Evolutionary conservation across 192 early-diverging fungal species (phyloP).

Genomic region (Entomortierella chlamydospora): DNA sequence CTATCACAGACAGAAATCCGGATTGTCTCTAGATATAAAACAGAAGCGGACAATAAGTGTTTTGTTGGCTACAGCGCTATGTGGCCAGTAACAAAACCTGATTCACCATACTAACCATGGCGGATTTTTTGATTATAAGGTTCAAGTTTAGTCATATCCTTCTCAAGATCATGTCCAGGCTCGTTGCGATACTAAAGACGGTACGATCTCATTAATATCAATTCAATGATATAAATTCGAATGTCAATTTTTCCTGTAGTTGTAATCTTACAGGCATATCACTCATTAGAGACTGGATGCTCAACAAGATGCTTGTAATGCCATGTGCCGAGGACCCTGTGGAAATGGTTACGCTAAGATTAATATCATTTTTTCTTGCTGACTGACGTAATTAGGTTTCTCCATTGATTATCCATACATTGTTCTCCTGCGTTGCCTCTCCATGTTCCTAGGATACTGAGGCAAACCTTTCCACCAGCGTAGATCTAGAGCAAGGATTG

Average conservation of each 20-base stretch:
- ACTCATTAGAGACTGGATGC: conserved; percentile 71
- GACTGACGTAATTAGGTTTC: neutral
- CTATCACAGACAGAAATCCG: conserved; percentile 70
- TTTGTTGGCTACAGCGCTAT: no score
- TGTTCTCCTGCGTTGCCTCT: conserved; percentile 62
- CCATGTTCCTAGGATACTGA: conserved; percentile 75
- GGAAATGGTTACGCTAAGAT: neutral
- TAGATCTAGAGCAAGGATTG: conserved; percentile 24
- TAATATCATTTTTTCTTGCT: neutral
- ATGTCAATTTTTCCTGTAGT: no score
- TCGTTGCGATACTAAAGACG: conserved; percentile 66
- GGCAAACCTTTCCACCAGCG: conserved; percentile 67
- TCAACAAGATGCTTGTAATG: conserved; percentile 66
- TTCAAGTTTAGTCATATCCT: conserved; percentile 58
- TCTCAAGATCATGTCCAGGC: conserved; percentile 66
- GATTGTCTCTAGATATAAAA: conserved; percentile 61
- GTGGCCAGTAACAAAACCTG: neutral
- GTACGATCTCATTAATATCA: neutral
- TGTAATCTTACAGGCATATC: conserved; percentile 58
- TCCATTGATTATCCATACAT: conserved; percentile 51
- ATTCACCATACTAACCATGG: conserved; percentile 56
- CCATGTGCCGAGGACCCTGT: conserved; percentile 69
- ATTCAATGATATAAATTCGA: no score
- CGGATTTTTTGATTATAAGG: conserved; percentile 71
- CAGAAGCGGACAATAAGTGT: neutral